Percentiles rank a stretch among this genome's conserved stretches.
Evolutionary conservation across 257 asterid genomes (phyloP).

Genomic region (Cruciata laevipes): DNA sequence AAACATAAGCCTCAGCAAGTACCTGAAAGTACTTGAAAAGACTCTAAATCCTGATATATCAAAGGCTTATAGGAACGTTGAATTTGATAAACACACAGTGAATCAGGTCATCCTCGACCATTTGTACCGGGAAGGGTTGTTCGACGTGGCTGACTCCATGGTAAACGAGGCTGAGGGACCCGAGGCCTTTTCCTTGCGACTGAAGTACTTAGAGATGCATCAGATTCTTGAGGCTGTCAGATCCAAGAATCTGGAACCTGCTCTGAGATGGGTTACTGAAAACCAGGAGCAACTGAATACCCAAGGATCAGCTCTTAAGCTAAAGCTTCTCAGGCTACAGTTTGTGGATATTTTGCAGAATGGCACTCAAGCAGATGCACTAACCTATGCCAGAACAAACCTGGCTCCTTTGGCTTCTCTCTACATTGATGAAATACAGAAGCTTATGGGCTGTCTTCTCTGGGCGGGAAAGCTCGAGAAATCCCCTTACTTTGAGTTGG

Average conservation of each 20-base stretch:
- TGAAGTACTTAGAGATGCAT: conserved; percentile 42
- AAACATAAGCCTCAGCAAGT: conserved; percentile 27
- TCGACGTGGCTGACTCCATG: conserved; percentile 43
- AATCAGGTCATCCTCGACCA: conserved; percentile 45
- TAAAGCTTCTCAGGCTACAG: conserved; percentile 43
- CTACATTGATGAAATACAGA: conserved; percentile 40
- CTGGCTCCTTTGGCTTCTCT: conserved; percentile 39
- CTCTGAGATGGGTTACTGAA: conserved; percentile 42
- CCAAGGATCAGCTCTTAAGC: conserved; percentile 33
- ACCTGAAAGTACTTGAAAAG: conserved; percentile 38
- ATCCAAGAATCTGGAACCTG: conserved; percentile 42
- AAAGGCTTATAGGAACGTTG: conserved; percentile 38
- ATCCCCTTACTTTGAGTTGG: conserved; percentile 48
- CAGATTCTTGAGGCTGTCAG: conserved; percentile 40
- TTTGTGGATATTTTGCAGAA: conserved; percentile 40
- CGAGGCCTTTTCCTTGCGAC: conserved; percentile 37
- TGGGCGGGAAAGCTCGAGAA: conserved; percentile 46
- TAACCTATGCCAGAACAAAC: conserved; percentile 31
- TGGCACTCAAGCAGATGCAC: conserved; percentile 28
- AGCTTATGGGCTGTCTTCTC: conserved; percentile 45
- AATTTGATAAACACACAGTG: conserved; percentile 32
- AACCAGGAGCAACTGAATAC: conserved; percentile 34
- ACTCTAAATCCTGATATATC: conserved; percentile 42
- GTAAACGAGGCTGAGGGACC: conserved; percentile 43
- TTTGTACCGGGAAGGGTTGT: conserved; percentile 44